phyloP scores from a whole-genome alignment of 805 yeast genomes.

The Lipomyces sp. region DNA sequence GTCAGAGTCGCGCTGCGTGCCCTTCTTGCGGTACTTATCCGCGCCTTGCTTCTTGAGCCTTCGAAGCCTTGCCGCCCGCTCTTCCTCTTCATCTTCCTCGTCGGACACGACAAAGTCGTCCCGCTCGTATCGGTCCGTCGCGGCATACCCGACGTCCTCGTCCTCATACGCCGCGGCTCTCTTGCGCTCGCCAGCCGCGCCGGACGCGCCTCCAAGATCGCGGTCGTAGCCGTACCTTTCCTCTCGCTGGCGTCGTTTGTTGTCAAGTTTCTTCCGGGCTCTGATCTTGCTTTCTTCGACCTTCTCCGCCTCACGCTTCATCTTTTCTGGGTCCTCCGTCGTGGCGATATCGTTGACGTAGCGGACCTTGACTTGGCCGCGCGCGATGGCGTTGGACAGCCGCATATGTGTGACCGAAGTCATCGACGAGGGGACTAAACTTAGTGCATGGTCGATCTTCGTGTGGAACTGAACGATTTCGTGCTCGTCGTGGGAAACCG shows the following conservation, averaged over 20 bases:
- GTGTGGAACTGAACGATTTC: slow-evolving; percentile 69
- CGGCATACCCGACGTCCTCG: slow-evolving; percentile 30
- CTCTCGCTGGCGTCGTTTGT: slow-evolving; percentile 21
- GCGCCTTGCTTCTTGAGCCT: slow-evolving; percentile 36
- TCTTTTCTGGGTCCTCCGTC: slow-evolving; percentile 45
- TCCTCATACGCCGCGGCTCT: neutral
- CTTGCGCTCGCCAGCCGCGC: slow-evolving; percentile 3
- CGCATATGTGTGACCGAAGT: slow-evolving; percentile 75
- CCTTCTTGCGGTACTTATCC: slow-evolving; percentile 20
- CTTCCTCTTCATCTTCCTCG: slow-evolving; percentile 33
- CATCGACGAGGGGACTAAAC: slow-evolving; percentile 88
- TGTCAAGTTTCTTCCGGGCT: slow-evolving; percentile 44
- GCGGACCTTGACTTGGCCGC: slow-evolving; percentile 38
- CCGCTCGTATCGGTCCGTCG: slow-evolving; percentile 37
- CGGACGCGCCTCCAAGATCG: slow-evolving; percentile 8
- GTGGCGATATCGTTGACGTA: slow-evolving; percentile 38
- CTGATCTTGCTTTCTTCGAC: slow-evolving; percentile 40
- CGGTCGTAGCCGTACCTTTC: slow-evolving; percentile 10
- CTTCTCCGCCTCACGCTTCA: slow-evolving; percentile 44
- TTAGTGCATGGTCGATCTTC: slow-evolving; percentile 60
- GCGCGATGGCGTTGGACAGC: slow-evolving; percentile 52
- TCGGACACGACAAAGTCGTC: slow-evolving; percentile 40
- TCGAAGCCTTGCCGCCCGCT: slow-evolving; percentile 35
- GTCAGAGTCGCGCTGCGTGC: slow-evolving; percentile 35
- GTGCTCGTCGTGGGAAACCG: slow-evolving; percentile 65